Percentiles rank a stretch among this genome's conserved stretches.
phyloP scores from a whole-genome alignment of 2,329 filamentous ascomycete species.

The Verticillium albo-atrum region DNA sequence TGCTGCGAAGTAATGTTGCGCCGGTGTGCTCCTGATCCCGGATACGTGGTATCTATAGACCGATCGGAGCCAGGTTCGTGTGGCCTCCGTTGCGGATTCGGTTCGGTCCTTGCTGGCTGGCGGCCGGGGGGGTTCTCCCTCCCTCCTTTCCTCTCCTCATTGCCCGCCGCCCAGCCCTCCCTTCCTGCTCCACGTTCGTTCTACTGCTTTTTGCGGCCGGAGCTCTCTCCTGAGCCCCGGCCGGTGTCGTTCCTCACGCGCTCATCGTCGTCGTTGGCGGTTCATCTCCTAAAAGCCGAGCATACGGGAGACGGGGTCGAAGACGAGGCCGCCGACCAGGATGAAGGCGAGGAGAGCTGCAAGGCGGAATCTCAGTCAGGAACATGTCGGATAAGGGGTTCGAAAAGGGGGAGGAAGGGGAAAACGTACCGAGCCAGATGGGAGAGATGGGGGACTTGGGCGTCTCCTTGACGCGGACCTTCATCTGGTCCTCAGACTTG shows the following conservation, averaged over 20 bases:
- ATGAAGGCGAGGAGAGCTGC: slow-evolving; percentile 54
- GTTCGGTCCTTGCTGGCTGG: background rate
- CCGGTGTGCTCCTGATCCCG: background rate
- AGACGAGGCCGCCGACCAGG: slow-evolving; percentile 56
- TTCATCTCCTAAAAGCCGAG: slow-evolving; percentile 25
- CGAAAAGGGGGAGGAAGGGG: background rate
- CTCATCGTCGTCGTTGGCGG: slow-evolving; percentile 3
- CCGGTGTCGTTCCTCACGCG: background rate
- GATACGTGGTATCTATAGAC: background rate
- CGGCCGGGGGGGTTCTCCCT: too few relatives aligned
- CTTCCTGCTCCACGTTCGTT: background rate
- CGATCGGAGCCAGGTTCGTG: background rate
- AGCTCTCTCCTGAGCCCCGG: background rate
- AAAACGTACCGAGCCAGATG: slow-evolving; percentile 55
- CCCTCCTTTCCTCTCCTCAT: background rate
- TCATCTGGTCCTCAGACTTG: slow-evolving; percentile 62
- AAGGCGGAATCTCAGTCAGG: slow-evolving; percentile 4
- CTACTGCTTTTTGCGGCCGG: background rate
- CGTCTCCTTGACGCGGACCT: slow-evolving; percentile 53
- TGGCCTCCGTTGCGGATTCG: background rate
- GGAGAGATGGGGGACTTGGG: slow-evolving; percentile 59
- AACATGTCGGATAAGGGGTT: background rate
- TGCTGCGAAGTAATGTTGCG: background rate
- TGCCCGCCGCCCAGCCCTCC: background rate
- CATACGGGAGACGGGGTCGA: slow-evolving; percentile 53